Evolutionary conservation across 371 early-diverging fungal species (phyloP).

Genomic region (Apophysomyces trapeziformis): DNA sequence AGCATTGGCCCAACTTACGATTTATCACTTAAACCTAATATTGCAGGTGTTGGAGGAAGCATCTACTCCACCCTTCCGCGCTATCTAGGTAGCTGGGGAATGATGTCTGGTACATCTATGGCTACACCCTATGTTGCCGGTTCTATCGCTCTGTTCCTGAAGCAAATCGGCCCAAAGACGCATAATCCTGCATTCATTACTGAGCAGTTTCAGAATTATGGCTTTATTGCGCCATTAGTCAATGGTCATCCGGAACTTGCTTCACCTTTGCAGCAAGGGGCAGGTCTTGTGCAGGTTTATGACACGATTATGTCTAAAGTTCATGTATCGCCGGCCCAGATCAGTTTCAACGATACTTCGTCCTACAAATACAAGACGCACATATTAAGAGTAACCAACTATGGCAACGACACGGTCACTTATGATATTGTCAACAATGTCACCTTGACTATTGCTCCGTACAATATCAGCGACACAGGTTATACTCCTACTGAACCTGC

Average conservation of each 20-base stretch:
- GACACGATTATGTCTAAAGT: conserved; percentile 59
- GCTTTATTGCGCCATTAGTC: conserved; percentile 25
- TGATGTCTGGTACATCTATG: conserved; percentile 63
- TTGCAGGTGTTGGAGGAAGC: conserved; percentile 69
- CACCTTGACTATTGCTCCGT: conserved; percentile 46
- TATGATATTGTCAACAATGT: conserved; percentile 51
- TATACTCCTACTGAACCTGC: conserved; percentile 38
- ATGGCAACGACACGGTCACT: conserved; percentile 48
- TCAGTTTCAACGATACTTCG: conserved; percentile 71
- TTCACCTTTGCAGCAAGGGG: conserved; percentile 62
- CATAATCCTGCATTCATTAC: conserved; percentile 25
- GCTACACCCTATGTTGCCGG: conserved; percentile 78
- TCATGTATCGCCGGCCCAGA: conserved; percentile 60
- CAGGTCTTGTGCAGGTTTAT: conserved; percentile 74
- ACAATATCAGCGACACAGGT: conserved; percentile 29
- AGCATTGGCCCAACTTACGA: conserved; percentile 41
- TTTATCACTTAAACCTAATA: conserved; percentile 53
- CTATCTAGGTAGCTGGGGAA: conserved; percentile 53
- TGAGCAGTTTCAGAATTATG: conserved; percentile 58
- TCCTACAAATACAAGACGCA: conserved; percentile 38
- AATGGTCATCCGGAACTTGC: conserved; percentile 26
- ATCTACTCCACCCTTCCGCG: conserved; percentile 66
- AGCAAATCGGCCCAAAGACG: conserved; percentile 33
- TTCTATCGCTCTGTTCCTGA: conserved; percentile 61
- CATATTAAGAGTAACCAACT: conserved; percentile 62